phyloP scores from a whole-genome alignment of 371 early-diverging fungal genomes.

The Mucor mucedo region DNA sequence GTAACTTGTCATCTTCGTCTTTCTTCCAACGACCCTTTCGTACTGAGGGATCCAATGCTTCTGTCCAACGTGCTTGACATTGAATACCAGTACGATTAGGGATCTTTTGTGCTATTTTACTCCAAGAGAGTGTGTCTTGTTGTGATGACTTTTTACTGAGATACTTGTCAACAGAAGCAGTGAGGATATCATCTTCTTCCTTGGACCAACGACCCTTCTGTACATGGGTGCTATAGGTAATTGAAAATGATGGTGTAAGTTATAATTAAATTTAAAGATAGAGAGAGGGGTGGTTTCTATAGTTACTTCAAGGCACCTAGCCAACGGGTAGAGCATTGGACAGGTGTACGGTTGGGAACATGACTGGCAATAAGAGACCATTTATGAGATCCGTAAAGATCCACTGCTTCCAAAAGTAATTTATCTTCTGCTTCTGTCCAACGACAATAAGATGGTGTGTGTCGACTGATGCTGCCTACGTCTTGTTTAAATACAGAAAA shows the following conservation, averaged over 20 bases:
- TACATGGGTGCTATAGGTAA: conserved; percentile 38
- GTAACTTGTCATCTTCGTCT: conserved; percentile 58
- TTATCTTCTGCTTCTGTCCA: conserved; percentile 38
- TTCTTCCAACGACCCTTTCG: conserved; percentile 63
- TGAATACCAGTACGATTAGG: conserved; percentile 56
- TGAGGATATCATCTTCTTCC: conserved; percentile 54
- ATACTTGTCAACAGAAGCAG: conserved; percentile 35
- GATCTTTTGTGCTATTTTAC: conserved; percentile 45
- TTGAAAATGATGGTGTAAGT: background rate
- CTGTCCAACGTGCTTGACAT: conserved; percentile 66
- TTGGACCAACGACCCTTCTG: conserved; percentile 62
- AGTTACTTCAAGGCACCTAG: conserved; percentile 53
- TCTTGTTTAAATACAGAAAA: conserved; percentile 31
- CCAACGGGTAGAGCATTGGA: conserved; percentile 62
- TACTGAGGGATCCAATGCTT: conserved; percentile 65
- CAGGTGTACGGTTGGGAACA: conserved; percentile 55
- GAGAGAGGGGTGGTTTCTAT: background rate
- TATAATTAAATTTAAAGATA: no score
- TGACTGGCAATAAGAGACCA: conserved; percentile 56
- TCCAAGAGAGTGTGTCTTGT: conserved; percentile 48
- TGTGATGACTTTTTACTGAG: conserved; percentile 16
- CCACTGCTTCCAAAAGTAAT: conserved; percentile 29
- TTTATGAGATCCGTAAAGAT: conserved; percentile 39
- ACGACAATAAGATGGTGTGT: conserved; percentile 26
- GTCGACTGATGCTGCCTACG: conserved; percentile 1